Conservation (phyloP, 2,329 filamentous ascomycete genomes). For the Neoscytalidium dimidiatum region DNA sequence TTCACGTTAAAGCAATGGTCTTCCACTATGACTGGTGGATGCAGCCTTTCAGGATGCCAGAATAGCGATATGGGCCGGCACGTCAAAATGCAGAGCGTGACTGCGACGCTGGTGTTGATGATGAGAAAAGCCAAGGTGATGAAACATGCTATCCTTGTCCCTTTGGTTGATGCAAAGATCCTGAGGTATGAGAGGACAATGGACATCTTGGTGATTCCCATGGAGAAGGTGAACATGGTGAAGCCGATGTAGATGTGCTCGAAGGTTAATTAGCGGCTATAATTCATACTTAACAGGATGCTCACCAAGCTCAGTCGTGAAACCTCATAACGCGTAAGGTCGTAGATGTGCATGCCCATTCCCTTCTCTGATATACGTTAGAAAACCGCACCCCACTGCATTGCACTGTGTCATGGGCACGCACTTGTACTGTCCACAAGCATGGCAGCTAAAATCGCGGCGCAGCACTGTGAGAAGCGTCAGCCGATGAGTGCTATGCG, state of each 20-base stretch:
- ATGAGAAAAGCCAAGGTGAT: constrained; percentile 46
- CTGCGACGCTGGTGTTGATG: neutral
- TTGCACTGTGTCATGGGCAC: neutral
- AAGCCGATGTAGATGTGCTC: constrained; percentile 4
- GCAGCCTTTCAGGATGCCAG: neutral
- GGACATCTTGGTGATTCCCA: constrained; percentile 56
- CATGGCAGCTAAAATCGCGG: neutral
- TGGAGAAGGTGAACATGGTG: constrained; percentile 52
- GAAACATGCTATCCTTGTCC: constrained; percentile 50
- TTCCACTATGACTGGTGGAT: neutral
- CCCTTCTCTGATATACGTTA: neutral
- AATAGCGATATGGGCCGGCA: neutral
- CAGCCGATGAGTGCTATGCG: neutral
- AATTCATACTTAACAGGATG: neutral
- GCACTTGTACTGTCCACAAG: neutral
- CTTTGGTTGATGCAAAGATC: constrained; percentile 53
- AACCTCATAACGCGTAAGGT: neutral
- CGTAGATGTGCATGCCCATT: neutral
- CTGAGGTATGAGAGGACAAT: constrained; percentile 57
- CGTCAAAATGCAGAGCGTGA: neutral
- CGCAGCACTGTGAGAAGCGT: neutral
- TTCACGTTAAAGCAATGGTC: constrained; percentile 28
- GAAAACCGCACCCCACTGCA: neutral
- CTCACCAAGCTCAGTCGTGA: neutral
- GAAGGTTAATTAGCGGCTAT: neutral